Evolutionary conservation across 345 rosid genomes (phyloP).

Genomic region (Eucalyptus grandis): DNA sequence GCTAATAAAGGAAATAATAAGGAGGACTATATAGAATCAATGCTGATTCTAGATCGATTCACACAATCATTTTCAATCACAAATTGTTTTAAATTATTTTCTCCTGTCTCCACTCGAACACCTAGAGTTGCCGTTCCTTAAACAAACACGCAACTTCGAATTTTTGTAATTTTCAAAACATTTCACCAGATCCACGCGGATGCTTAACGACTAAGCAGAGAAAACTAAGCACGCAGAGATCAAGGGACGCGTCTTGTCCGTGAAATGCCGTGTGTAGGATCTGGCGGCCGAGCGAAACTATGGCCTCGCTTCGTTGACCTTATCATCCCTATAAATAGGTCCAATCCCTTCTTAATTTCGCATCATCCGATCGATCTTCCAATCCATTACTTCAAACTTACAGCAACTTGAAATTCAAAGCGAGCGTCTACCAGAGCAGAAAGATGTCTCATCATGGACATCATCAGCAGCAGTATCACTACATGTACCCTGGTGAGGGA

Average conservation of each 20-base stretch:
- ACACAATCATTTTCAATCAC: too few relatives aligned
- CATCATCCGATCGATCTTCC: not conserved
- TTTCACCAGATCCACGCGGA: not conserved
- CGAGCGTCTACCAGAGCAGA: not conserved
- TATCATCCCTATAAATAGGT: not conserved
- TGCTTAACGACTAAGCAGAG: not conserved
- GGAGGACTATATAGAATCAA: too few relatives aligned
- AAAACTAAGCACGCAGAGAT: not conserved
- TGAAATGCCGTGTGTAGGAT: not conserved
- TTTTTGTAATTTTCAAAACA: not conserved
- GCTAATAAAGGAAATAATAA: too few relatives aligned
- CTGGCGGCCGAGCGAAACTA: not conserved
- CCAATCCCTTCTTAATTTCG: not conserved
- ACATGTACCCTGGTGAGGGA: not conserved
- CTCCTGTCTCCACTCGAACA: not conserved
- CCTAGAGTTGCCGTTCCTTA: not conserved
- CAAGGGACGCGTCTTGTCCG: not conserved
- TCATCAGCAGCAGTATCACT: not conserved
- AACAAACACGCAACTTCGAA: not conserved
- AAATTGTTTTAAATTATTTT: not conserved
- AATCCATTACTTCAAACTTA: not conserved
- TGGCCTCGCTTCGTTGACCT: not conserved
- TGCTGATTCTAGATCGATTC: too few relatives aligned
- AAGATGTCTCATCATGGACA: not conserved
- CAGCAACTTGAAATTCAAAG: not conserved